phyloP scores from a whole-genome alignment of 306 rosid species.

The Pterocarpus santalinus region DNA sequence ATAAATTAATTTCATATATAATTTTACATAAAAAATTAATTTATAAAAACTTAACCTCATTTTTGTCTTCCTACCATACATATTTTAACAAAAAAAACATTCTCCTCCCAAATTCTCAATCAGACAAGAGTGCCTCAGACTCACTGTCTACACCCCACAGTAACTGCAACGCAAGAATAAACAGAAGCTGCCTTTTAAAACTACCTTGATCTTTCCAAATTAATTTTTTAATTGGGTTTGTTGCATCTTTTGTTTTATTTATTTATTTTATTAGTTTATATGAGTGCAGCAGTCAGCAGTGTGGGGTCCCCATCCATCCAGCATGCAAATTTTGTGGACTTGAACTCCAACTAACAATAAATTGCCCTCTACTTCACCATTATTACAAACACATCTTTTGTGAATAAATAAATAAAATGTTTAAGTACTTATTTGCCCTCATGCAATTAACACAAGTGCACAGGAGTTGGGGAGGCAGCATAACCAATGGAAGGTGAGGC shows the following conservation, averaged over 20 bases:
- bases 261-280: slow-evolving; percentile 14
- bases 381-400: slow-evolving; percentile 31
- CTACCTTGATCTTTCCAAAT: slow-evolving; percentile 53
- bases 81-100: too few relatives aligned
- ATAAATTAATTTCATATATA: too few relatives aligned
- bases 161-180: slow-evolving; percentile 31
- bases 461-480: background rate
- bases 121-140: slow-evolving; percentile 26
- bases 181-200: slow-evolving; percentile 34
- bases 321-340: slow-evolving; percentile 43
- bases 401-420: background rate
- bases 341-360: background rate
- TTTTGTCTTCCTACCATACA: too few relatives aligned
- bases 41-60: too few relatives aligned
- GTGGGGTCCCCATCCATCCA: slow-evolving; percentile 38
- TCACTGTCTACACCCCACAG: slow-evolving; percentile 1
- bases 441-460: background rate
- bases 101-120: slow-evolving; percentile 6
- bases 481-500: slow-evolving; percentile 46
- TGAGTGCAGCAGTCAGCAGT: slow-evolving; percentile 38
- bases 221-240: slow-evolving; percentile 28
- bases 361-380: slow-evolving; percentile 25
- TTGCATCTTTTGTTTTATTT: background rate
- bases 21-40: too few relatives aligned
- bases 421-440: background rate